Evolutionary conservation across 2,329 filamentous ascomycete genomes (phyloP).

Genomic region (Cyphellophora europaea): DNA sequence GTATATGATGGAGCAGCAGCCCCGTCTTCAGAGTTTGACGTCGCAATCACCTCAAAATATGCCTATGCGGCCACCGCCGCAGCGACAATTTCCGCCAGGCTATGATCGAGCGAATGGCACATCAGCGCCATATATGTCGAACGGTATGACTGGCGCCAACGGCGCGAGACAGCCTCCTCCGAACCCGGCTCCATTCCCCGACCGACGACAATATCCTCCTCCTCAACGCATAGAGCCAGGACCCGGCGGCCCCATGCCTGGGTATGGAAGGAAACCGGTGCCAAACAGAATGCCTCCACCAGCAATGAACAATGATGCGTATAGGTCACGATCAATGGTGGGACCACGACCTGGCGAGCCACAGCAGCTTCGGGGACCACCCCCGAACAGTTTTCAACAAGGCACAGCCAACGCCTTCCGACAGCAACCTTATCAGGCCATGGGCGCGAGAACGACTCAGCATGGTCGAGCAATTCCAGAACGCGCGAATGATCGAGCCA

Average conservation of each 20-base stretch:
- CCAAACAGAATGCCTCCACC: conserved; percentile 52
- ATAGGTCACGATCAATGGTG: conserved; percentile 88
- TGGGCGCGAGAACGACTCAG: conserved; percentile 67
- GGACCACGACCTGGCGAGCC: conserved; percentile 54
- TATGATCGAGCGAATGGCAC: conserved; percentile 34
- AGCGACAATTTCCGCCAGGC: conserved; percentile 35
- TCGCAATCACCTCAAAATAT: conserved; percentile 39
- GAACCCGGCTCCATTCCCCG: conserved; percentile 50
- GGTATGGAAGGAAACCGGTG: conserved; percentile 51
- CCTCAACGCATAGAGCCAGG: conserved; percentile 61
- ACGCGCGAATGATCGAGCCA: conserved; percentile 83
- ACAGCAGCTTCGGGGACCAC: conserved; percentile 56
- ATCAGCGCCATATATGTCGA: conserved; percentile 17
- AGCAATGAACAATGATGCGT: conserved; percentile 74
- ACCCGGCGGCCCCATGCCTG: conserved; percentile 36
- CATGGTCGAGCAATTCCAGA: conserved; percentile 88
- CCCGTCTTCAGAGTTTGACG: conserved; percentile 69
- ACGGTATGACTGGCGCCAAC: conserved; percentile 9
- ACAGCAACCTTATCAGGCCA: conserved; percentile 59
- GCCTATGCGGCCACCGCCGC: conserved; percentile 30
- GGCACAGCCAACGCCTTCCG: conserved; percentile 68
- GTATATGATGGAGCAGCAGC: conserved; percentile 47
- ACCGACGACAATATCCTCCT: conserved; percentile 61
- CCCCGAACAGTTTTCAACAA: conserved; percentile 53
- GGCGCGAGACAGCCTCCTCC: conserved; percentile 28